A percentile compares a stretch with the other conserved stretches of the same genome.
These are phyloP conservation scores for Trichoderma semiorbis DNA, from an alignment of 2,329 filamentous ascomycete genomes.

Conservation along the genomic window DNA sequence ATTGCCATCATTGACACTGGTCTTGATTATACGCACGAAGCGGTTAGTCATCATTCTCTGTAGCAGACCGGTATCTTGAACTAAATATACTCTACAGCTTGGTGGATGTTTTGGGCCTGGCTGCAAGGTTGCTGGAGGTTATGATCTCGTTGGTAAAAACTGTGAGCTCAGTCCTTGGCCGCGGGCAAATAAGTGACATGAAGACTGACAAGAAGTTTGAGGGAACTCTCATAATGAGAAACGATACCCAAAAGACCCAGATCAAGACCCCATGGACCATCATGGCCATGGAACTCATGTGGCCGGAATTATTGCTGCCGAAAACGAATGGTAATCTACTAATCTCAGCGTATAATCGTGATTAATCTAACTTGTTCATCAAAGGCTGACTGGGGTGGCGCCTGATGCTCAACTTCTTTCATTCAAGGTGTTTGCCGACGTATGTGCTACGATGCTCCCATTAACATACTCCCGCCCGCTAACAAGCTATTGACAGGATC, in stretches of 20 bases:
- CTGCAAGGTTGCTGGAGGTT: conserved; percentile 38
- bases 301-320: conserved; percentile 47
- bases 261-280: conserved; percentile 26
- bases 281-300: conserved; percentile 31
- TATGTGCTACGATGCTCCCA: conserved; percentile 6
- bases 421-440: conserved; percentile 43
- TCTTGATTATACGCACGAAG: conserved; percentile 38
- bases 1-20: conserved; percentile 41
- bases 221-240: conserved; percentile 32
- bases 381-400: conserved; percentile 43
- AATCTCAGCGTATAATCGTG: background rate
- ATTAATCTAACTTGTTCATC: background rate
- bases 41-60: conserved; percentile 25
- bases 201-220: conserved; percentile 4
- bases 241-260: conserved; percentile 31
- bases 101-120: conserved; percentile 39
- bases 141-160: conserved; percentile 35
- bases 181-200: no score
- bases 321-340: conserved; percentile 32
- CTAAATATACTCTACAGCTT: conserved; percentile 26
- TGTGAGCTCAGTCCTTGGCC: conserved; percentile 25
- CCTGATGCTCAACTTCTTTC: conserved; percentile 43
- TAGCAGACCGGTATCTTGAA: background rate
- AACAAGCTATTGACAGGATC: conserved; percentile 21
- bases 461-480: background rate